Evolutionary conservation across 108 stramenopile genomes (phyloP).

Genomic region (Pseudonitzschia delicatissima): DNA sequence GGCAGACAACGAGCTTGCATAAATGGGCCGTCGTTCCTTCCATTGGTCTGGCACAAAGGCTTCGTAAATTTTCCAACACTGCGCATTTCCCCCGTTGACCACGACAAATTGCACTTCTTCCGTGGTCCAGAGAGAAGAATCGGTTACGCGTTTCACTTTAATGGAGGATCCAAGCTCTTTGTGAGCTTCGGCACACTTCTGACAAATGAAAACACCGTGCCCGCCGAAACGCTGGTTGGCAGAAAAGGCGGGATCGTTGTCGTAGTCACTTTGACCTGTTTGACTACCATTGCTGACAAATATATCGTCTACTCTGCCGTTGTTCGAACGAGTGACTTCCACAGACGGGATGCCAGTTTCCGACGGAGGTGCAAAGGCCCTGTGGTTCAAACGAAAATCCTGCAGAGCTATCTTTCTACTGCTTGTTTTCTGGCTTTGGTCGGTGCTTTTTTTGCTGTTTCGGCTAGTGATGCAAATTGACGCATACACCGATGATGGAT

Average conservation of each 20-base stretch:
- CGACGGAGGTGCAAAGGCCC: slow-evolving; percentile 28
- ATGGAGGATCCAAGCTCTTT: slow-evolving; percentile 30
- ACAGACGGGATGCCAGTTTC: too few species aligned
- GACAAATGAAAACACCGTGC: slow-evolving; percentile 61
- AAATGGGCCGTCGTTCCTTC: slow-evolving; percentile 31
- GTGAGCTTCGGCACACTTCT: slow-evolving; percentile 50
- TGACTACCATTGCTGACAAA: background rate
- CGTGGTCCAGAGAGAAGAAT: slow-evolving; percentile 25
- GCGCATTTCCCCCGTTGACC: slow-evolving; percentile 36
- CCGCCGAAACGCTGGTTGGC: slow-evolving; percentile 35
- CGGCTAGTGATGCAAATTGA: slow-evolving; percentile 31
- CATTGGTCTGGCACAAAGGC: slow-evolving; percentile 41
- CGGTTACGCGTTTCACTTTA: slow-evolving; percentile 34
- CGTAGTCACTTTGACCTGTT: background rate
- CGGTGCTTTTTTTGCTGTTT: background rate
- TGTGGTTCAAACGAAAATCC: slow-evolving; percentile 35
- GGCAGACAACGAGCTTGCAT: slow-evolving; percentile 24
- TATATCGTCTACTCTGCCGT: slow-evolving; percentile 11
- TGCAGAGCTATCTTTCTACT: slow-evolving; percentile 14
- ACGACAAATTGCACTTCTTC: slow-evolving; percentile 28
- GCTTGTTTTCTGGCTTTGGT: background rate
- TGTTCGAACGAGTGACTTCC: background rate
- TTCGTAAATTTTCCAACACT: slow-evolving; percentile 44
- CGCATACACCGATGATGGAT: slow-evolving; percentile 42
- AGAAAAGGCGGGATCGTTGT: slow-evolving; percentile 31